Conservation (phyloP, 2,329 filamentous ascomycete genomes). For the Colletotrichum sp. region DNA sequence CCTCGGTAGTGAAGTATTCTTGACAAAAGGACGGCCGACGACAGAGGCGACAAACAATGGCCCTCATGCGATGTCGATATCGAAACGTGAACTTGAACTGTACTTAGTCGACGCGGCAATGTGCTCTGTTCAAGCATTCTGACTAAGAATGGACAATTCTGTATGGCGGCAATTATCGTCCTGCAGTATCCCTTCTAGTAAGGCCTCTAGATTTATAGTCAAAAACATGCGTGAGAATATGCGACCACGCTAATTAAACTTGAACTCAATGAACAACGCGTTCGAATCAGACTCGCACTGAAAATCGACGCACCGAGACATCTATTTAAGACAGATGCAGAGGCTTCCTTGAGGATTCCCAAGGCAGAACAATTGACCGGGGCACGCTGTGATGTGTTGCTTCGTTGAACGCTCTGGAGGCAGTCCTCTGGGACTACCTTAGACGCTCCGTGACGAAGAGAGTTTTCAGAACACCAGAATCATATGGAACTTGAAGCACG, state of each 20-base stretch:
- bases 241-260: background rate
- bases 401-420: background rate
- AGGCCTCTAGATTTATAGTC: background rate
- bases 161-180: accelerated
- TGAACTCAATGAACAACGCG: no score
- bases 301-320: no score
- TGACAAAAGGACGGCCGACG: background rate
- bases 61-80: accelerated
- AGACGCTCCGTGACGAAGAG: no score
- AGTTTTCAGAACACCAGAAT: background rate
- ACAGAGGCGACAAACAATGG: background rate
- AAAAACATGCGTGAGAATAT: background rate
- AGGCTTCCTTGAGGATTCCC: background rate
- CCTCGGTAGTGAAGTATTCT: background rate
- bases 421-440: no score
- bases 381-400: background rate
- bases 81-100: accelerated
- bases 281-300: no score
- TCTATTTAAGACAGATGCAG: background rate
- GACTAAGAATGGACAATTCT: background rate
- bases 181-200: background rate
- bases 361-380: background rate
- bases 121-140: background rate
- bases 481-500: accelerated
- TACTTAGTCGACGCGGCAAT: accelerated